Evolutionary conservation across 192 early-diverging fungal species (phyloP).

Genomic region (Glomus cerebriforme): DNA sequence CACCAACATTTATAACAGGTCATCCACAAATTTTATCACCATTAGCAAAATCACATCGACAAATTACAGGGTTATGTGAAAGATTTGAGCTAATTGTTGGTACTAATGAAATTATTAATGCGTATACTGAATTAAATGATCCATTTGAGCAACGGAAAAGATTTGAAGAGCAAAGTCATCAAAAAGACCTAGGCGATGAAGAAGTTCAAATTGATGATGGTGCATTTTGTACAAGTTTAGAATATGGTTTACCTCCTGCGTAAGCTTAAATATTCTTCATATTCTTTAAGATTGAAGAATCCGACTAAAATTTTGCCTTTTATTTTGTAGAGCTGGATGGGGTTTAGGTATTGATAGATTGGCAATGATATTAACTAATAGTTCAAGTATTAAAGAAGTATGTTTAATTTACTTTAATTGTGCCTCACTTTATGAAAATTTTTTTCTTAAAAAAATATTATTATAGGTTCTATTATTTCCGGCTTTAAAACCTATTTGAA

Average conservation of each 20-base stretch:
- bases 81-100: slow-evolving; percentile 98
- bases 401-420: slow-evolving; percentile 3
- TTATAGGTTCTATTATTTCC: slow-evolving; percentile 59
- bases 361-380: slow-evolving; percentile 98
- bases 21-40: slow-evolving; percentile 99
- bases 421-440: background rate
- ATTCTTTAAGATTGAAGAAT: background rate
- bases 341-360: slow-evolving; percentile 96
- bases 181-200: slow-evolving; percentile 97
- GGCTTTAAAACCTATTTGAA: slow-evolving; percentile 64
- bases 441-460: background rate
- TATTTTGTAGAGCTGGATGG: slow-evolving; percentile 63
- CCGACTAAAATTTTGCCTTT: background rate
- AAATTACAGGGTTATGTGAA: slow-evolving; percentile 87
- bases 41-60: slow-evolving; percentile 95
- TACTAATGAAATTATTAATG: slow-evolving; percentile 98
- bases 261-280: slow-evolving; percentile 20
- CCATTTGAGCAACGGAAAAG: slow-evolving; percentile 98
- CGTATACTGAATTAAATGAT: slow-evolving; percentile 99
- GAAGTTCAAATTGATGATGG: slow-evolving; percentile 98
- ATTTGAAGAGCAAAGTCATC: slow-evolving; percentile 93
- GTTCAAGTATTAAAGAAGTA: slow-evolving; percentile 97
- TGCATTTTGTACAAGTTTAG: slow-evolving; percentile 93
- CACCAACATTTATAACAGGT: slow-evolving; percentile 93
- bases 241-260: slow-evolving; percentile 98